Evolutionary conservation across 768 basidiomycete genomes (phyloP).

Genomic region (Zangia roseola): DNA sequence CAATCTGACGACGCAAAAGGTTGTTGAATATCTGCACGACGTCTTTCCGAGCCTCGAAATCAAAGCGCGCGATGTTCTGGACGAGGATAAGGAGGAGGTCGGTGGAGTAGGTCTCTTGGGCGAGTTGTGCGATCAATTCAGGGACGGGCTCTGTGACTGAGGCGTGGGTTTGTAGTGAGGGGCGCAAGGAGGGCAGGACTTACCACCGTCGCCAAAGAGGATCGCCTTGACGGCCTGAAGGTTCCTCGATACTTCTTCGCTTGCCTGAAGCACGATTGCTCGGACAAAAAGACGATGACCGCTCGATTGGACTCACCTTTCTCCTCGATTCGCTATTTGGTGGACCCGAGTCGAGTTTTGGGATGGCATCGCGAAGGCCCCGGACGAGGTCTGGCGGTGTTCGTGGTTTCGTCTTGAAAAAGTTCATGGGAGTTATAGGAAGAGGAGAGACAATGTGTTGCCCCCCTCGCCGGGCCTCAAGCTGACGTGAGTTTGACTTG

Average conservation of each 20-base stretch:
- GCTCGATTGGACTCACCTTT: constrained; percentile 56
- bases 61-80: constrained; percentile 78
- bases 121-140: constrained; percentile 89
- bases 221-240: constrained; percentile 88
- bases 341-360: constrained; percentile 69
- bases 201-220: constrained; percentile 86
- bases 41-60: constrained; percentile 91
- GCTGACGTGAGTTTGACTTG: constrained; percentile 5
- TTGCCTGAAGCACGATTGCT: constrained; percentile 51
- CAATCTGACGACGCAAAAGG: constrained; percentile 87
- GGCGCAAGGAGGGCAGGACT: constrained; percentile 20
- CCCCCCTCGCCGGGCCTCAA: neutral
- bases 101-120: constrained; percentile 92
- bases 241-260: constrained; percentile 87
- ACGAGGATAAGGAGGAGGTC: constrained; percentile 84
- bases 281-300: neutral
- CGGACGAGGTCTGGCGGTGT: constrained; percentile 88
- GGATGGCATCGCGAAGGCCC: constrained; percentile 74
- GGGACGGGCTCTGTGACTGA: constrained; percentile 67
- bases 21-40: constrained; percentile 89
- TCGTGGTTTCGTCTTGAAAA: constrained; percentile 90
- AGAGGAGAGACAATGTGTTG: constrained; percentile 1
- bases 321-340: constrained; percentile 74
- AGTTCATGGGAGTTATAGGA: constrained; percentile 64
- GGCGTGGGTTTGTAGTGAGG: constrained; percentile 4